A percentile compares a stretch with the other conserved stretches of the same genome.
Evolutionary conservation across 257 asterid genomes (phyloP).

Genomic region (Ilex aquifolium): DNA sequence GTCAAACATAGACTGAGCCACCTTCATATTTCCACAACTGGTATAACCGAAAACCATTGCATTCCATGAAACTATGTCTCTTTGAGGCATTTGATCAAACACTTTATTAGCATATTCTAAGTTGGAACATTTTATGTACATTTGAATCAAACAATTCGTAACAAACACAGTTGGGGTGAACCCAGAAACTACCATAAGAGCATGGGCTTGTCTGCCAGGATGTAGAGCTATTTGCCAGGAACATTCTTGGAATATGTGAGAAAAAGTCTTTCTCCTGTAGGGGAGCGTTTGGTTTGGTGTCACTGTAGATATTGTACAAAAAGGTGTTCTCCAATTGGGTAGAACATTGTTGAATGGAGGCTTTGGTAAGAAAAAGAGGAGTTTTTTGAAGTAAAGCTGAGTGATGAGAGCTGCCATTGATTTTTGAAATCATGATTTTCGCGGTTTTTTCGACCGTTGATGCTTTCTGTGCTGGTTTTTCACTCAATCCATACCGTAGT

Average conservation of each 20-base stretch:
- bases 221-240: conserved; percentile 36
- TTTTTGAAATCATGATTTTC: conserved; percentile 40
- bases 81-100: conserved; percentile 64
- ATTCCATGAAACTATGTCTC: conserved; percentile 69
- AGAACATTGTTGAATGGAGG: conserved; percentile 13
- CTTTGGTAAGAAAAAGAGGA: conserved; percentile 20
- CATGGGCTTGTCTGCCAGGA: conserved; percentile 71
- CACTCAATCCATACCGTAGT: too few relatives aligned
- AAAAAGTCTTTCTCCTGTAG: conserved; percentile 41
- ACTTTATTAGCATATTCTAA: conserved; percentile 47
- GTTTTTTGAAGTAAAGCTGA: conserved; percentile 20
- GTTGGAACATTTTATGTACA: conserved; percentile 48
- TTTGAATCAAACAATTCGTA: conserved; percentile 63
- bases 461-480: not conserved
- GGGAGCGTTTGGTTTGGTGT: conserved; percentile 18
- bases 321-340: conserved; percentile 4
- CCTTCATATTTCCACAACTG: conserved; percentile 26
- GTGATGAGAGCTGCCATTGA: conserved; percentile 33
- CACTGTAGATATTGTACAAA: conserved; percentile 24
- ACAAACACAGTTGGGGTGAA: conserved; percentile 74
- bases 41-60: conserved; percentile 68
- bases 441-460: conserved; percentile 37
- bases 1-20: conserved; percentile 44
- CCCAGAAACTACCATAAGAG: conserved; percentile 57
- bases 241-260: conserved; percentile 66